Percentiles rank a stretch among this genome's conserved stretches.
phyloP scores from a whole-genome alignment of 176 grass and related monocot genomes.

The Musa schizocarpa region DNA sequence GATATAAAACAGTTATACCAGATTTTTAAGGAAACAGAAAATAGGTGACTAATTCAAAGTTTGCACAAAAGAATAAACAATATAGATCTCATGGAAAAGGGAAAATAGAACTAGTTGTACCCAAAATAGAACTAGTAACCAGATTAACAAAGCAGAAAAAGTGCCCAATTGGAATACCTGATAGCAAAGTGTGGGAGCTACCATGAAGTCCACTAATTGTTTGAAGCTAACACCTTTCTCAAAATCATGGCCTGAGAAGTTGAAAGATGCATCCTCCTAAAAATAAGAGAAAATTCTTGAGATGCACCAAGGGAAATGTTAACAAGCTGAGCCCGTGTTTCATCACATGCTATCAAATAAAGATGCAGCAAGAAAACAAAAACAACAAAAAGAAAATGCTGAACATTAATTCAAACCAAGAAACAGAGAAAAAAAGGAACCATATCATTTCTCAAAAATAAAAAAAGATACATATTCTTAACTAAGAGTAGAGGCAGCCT shows the following conservation, averaged over 20 bases:
- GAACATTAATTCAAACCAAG: too few relatives aligned
- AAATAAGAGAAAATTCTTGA: not conserved
- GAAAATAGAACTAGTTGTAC: not conserved
- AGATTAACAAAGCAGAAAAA: not conserved
- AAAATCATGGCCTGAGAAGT: slow-evolving; percentile 33
- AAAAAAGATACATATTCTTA: not conserved
- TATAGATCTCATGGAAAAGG: too few relatives aligned
- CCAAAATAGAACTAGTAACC: not conserved
- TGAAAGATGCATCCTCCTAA: slow-evolving; percentile 36
- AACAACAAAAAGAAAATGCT: not conserved
- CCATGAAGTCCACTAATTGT: slow-evolving; percentile 64
- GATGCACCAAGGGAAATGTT: not conserved
- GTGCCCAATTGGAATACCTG: slow-evolving; percentile 42
- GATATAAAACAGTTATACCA: not conserved
- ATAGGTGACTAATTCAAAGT: not conserved
- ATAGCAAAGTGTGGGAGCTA: slow-evolving; percentile 95
- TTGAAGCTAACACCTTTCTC: slow-evolving; percentile 54
- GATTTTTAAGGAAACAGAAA: not conserved
- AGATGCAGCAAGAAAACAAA: not conserved
- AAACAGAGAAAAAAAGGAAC: not conserved
- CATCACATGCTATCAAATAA: not conserved
- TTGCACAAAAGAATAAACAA: not conserved
- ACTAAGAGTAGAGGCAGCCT: not conserved
- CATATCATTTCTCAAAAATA: not conserved
- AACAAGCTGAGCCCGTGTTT: not conserved